Evolutionary conservation across 78 protist species (phyloP).

Genomic region (Speleostelium caveatum): DNA sequence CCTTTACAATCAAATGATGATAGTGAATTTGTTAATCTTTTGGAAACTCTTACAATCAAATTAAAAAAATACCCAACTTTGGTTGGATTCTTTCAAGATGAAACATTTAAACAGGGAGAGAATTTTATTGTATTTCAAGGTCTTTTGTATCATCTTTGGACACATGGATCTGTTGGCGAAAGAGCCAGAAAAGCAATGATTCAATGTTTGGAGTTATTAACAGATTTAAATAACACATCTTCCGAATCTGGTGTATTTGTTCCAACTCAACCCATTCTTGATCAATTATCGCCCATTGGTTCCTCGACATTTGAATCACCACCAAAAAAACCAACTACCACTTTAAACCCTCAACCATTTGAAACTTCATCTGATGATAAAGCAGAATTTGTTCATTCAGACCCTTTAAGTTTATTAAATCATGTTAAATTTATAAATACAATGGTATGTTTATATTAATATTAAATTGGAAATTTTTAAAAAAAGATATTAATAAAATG

Average conservation of each 20-base stretch:
- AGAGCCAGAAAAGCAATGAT: constrained; percentile 71
- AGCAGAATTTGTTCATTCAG: constrained; percentile 26
- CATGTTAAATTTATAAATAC: constrained; percentile 52
- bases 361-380: constrained; percentile 3
- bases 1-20: constrained; percentile 67
- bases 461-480: background rate
- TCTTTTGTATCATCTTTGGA: constrained; percentile 52
- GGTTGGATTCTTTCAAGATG: constrained; percentile 70
- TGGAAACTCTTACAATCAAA: constrained; percentile 32
- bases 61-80: constrained; percentile 53
- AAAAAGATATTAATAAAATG: background rate
- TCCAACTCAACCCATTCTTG: background rate
- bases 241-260: background rate
- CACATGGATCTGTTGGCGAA: constrained; percentile 60
- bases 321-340: background rate
- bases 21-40: constrained; percentile 66
- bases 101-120: constrained; percentile 31
- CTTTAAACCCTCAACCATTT: background rate
- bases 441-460: constrained; percentile 1
- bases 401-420: constrained; percentile 47
- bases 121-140: constrained; percentile 71
- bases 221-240: constrained; percentile 4
- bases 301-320: constrained; percentile 14
- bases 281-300: background rate
- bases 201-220: constrained; percentile 58